Evolutionary conservation across 352 stramenopile genomes (phyloP), one percentile per base, ranked within the genome.

Genomic region (Pythium myriotylum): DNA sequence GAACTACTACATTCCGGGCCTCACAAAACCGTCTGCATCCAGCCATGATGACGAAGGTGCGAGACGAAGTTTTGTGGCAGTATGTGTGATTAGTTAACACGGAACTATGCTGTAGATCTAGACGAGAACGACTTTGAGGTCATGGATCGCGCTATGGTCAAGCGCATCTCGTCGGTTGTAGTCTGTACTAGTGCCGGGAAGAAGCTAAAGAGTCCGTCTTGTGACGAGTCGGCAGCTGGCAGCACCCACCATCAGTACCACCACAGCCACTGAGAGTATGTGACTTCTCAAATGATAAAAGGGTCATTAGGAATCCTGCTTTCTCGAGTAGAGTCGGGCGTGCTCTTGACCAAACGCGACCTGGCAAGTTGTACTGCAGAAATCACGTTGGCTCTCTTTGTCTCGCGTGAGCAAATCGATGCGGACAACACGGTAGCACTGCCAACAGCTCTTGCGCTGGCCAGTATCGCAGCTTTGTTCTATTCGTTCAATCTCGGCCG

Each of bases 121-220:
- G 76, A 88, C 23, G 82, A 89, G 26, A 59, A 70, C 2, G 70
- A 87, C 45, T 81, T 85, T 46, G 80, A 88, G 23, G 79, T 92
- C 19, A 92, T 94, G 85, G 83, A 92, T 53, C 81, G 83, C 19
- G 75, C 67, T 10, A 92, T 81, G 14, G 78, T 91, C 12, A 94
- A 94, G 59, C 81, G 84, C 19, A 80, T 94, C 48, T 87, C 85
- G 27, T 89, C 80, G 0, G 78, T 91, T 6, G 54, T 94, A 9
- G 50, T 86, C 4, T 89, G 81, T 41, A 85, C 76, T 7, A 88
- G 58, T 50, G 73, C 64, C 0, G 69, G 69, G 4, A 94, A 92
- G 62, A 91, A 91, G 64, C 19, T 37, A 63, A 65, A 29, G 35
- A 53, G 19, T 54, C 56, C 45, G 5, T 24, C 46, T 0, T 17